These are phyloP conservation scores for Candida incommunis DNA, from an alignment of 805 yeast species.

Conservation along the genomic window DNA sequence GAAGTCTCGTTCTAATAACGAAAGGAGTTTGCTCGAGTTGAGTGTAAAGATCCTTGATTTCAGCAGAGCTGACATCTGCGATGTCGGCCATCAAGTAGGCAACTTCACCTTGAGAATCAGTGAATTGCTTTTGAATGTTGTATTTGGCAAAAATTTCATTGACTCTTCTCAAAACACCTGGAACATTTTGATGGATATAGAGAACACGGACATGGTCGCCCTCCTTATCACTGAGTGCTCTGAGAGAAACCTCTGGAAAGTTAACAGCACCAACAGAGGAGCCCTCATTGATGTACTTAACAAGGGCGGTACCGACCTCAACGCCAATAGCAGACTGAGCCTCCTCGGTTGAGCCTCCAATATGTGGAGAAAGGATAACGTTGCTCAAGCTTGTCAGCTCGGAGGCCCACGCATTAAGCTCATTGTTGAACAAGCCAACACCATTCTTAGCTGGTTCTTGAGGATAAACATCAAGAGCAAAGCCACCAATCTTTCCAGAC, in stretches of 20 bases:
- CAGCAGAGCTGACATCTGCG: slow-evolving; percentile 66
- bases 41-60: slow-evolving; percentile 72
- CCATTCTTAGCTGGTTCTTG: slow-evolving; percentile 97
- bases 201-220: slow-evolving; percentile 75
- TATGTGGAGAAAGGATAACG: slow-evolving; percentile 89
- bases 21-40: slow-evolving; percentile 80
- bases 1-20: slow-evolving; percentile 79
- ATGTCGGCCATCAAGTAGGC: slow-evolving; percentile 98
- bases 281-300: slow-evolving; percentile 94
- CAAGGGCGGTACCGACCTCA: slow-evolving; percentile 77
- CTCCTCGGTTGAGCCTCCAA: slow-evolving; percentile 98
- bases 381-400: slow-evolving; percentile 75
- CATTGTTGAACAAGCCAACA: slow-evolving; percentile 55
- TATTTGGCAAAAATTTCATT: slow-evolving; percentile 88
- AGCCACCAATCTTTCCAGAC: slow-evolving; percentile 90
- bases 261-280: slow-evolving; percentile 88
- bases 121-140: slow-evolving; percentile 94
- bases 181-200: slow-evolving; percentile 94
- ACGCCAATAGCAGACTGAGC: slow-evolving; percentile 97
- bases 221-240: slow-evolving; percentile 80
- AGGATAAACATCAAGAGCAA: slow-evolving; percentile 93
- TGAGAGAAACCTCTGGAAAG: slow-evolving; percentile 94
- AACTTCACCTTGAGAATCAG: slow-evolving; percentile 92
- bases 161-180: slow-evolving; percentile 96
- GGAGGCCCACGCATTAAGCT: slow-evolving; percentile 68